A percentile compares a stretch with the other conserved stretches of the same genome.
Evolutionary conservation across 164 flowering plant species (phyloP).

Genomic region (Macadamia tetraphylla): DNA sequence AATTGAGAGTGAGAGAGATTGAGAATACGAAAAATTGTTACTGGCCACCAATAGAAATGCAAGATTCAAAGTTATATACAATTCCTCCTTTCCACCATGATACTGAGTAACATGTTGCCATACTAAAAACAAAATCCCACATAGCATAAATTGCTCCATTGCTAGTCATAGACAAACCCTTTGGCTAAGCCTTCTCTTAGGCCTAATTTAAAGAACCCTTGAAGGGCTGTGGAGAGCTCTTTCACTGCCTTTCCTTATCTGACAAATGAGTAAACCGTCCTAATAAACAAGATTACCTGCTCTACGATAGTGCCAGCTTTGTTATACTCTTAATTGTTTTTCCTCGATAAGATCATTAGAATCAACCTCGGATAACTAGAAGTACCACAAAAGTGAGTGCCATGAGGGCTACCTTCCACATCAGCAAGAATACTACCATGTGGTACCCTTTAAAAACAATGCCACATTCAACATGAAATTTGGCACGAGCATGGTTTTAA

Average conservation of each 20-base stretch:
- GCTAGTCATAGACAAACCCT: constrained; percentile 79
- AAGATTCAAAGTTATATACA: constrained; percentile 63
- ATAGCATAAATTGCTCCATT: constrained; percentile 61
- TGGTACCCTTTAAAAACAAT: constrained; percentile 55
- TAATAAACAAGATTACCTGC: constrained; percentile 67
- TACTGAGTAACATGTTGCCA: constrained; percentile 73
- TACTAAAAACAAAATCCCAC: constrained; percentile 77
- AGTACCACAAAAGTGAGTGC: constrained; percentile 60
- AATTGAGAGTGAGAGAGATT: no score
- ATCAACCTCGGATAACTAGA: constrained; percentile 66
- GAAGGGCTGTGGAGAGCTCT: constrained; percentile 53
- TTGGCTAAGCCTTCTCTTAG: constrained; percentile 68
- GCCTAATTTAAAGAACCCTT: constrained; percentile 63
- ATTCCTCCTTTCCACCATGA: constrained; percentile 71
- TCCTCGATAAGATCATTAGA: constrained; percentile 43
- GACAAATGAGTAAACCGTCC: constrained; percentile 84
- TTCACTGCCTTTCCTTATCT: constrained; percentile 57
- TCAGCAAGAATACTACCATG: constrained; percentile 41
- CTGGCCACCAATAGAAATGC: constrained; percentile 73
- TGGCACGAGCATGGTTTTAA: no score
- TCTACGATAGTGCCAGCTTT: constrained; percentile 64
- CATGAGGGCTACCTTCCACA: constrained; percentile 73
- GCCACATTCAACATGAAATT: constrained; percentile 66
- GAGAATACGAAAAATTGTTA: constrained; percentile 11
- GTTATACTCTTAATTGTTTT: constrained; percentile 60